Evolutionary conservation across 2,329 filamentous ascomycete genomes (phyloP), one percentile per base, ranked within the genome.

Genomic region (Pyrenophora tritici-repentis): DNA sequence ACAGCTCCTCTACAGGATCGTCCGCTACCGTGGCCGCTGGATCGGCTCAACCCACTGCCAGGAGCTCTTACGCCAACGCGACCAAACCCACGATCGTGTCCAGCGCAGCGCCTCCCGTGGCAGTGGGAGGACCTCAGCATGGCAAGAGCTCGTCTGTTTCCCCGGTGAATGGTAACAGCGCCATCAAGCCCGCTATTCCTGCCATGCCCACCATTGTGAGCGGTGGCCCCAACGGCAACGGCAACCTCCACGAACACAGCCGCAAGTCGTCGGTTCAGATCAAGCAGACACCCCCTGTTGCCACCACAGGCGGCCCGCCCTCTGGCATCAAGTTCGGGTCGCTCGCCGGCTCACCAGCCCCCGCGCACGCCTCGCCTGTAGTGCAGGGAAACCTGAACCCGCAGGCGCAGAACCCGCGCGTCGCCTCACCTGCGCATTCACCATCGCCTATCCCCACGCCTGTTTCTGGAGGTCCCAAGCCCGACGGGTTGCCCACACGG

Each of bases 191-290:
- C 9, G 52, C 52, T 8, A 43, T 55, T 26, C 52, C 52, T 34
- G 44, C 82, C 56, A 75, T 79, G 64, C 81, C 86, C 60, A 79
- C 80, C 58, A 84, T 88, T 63, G 83, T 81, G 57, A 83, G 83
- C 75, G 84, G 80, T 68, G 80, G 81, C 69, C 81, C 81, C 68
- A 94, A 95, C 83, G 90, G 90, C 67, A 78, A 67, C 40, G 55
- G 67, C 53, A 60, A 80, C 63, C 87, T 91, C 65, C 92, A 97
- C 79, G 83, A 81, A 71, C 86, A 97, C 79, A 83, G 81, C 71
- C 86, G 91, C 72, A 96, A 96, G 78, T 96, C 86, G 59, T 97
- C 93, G 14, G 88, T 96, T 68, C 96, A 92, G 67, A 96, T 97
- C 80, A 91, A 85, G 74, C 87, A 91, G 64, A 89, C 89, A 71